phyloP scores from a whole-genome alignment of 495 filamentous ascomycete species.

The Evernia prunastri region DNA sequence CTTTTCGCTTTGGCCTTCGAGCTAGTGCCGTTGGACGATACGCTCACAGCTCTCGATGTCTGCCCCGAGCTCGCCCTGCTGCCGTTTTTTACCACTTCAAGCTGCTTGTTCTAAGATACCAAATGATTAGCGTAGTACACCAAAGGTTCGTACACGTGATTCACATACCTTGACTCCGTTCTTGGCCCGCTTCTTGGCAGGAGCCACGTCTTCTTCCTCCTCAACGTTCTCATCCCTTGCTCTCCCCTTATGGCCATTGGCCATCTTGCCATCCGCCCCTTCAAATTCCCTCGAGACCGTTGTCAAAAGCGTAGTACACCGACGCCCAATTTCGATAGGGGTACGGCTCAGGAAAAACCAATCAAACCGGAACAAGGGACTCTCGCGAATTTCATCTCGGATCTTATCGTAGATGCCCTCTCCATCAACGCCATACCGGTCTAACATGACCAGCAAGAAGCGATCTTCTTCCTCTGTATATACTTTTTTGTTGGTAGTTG shows the following conservation, averaged over 20 bases:
- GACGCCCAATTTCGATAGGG: constrained; percentile 80
- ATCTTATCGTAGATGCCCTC: constrained; percentile 81
- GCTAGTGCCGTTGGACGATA: constrained; percentile 44
- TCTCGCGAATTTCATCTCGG: constrained; percentile 87
- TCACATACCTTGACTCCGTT: constrained; percentile 60
- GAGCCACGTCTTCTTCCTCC: constrained; percentile 74
- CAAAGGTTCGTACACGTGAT: background rate
- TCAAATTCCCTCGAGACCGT: constrained; percentile 94
- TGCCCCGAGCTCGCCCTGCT: constrained; percentile 46
- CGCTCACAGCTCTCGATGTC: constrained; percentile 53
- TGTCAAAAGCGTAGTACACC: constrained; percentile 89
- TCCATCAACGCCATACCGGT: constrained; percentile 81
- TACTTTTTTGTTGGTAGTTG: constrained; percentile 99
- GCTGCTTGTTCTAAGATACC: constrained; percentile 49
- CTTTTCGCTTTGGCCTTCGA: constrained; percentile 47
- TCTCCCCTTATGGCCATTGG: constrained; percentile 52
- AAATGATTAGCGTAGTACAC: constrained; percentile 8
- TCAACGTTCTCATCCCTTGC: constrained; percentile 73
- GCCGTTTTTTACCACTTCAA: constrained; percentile 51
- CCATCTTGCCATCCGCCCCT: constrained; percentile 45
- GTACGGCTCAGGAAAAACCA: constrained; percentile 98
- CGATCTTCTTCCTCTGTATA: constrained; percentile 99
- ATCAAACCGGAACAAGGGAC: constrained; percentile 92
- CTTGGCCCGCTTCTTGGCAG: constrained; percentile 90
- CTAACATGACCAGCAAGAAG: constrained; percentile 88